Evolutionary conservation across 2,329 filamentous ascomycete species (phyloP).

Genomic region (Lachnellula subtilissima): DNA sequence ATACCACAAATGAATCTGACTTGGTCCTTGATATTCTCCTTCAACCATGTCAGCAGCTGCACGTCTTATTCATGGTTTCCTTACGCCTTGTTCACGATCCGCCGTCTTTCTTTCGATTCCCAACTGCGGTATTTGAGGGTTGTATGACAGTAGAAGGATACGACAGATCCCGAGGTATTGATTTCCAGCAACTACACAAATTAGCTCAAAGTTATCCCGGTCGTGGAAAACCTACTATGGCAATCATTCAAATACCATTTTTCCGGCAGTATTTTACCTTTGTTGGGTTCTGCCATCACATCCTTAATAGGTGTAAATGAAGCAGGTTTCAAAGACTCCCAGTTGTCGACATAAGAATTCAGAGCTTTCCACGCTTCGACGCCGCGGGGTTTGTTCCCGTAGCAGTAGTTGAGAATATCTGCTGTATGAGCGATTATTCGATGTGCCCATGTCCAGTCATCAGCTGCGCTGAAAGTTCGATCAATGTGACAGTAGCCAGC

Average conservation of each 20-base stretch:
- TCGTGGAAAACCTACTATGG: conserved; percentile 37
- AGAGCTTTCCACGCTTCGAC: conserved; percentile 40
- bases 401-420: conserved; percentile 61
- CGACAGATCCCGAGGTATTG: conserved; percentile 36
- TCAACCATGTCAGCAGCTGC: background rate
- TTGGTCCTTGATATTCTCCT: conserved; percentile 7
- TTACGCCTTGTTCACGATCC: conserved; percentile 4
- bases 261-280: conserved; percentile 47
- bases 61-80: background rate
- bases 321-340: conserved; percentile 42
- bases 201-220: background rate
- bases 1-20: conserved; percentile 11
- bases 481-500: conserved; percentile 48
- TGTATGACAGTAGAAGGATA: conserved; percentile 36
- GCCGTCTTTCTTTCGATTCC: conserved; percentile 7
- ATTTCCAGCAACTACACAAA: conserved; percentile 31
- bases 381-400: conserved; percentile 38
- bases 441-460: conserved; percentile 56
- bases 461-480: conserved; percentile 42
- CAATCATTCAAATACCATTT: conserved; percentile 53
- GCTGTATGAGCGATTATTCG: conserved; percentile 57
- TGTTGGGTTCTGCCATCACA: conserved; percentile 32
- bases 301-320: conserved; percentile 53
- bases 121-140: conserved; percentile 28
- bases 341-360: conserved; percentile 41